Percentiles rank a stretch among this genome's conserved stretches.
Conservation (phyloP, 495 filamentous ascomycete species). For the Aspergillus avenaceus region DNA sequence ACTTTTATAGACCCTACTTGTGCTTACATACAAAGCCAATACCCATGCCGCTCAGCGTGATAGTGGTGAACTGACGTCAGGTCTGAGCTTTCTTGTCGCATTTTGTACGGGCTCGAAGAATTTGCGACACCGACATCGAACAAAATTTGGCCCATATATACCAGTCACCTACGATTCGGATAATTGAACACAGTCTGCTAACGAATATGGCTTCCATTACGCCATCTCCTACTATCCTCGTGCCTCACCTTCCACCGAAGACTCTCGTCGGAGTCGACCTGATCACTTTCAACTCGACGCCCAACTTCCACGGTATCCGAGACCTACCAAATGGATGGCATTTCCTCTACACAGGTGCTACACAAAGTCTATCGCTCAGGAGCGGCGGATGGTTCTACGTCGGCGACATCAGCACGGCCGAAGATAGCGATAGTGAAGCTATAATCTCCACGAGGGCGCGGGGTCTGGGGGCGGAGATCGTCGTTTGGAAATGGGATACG, state of each 20-base stretch:
- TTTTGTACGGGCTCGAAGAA: not conserved
- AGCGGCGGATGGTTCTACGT: conserved; percentile 62
- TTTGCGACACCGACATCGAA: no score
- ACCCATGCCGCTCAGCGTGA: not conserved
- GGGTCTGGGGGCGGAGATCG: conserved; percentile 22
- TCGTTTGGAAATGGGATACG: conserved; percentile 45
- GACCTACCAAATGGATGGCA: conserved; percentile 56
- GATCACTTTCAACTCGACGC: conserved; percentile 49
- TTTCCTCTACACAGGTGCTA: conserved; percentile 58
- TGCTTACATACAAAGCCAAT: no score
- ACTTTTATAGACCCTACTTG: no score
- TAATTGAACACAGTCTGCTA: not conserved
- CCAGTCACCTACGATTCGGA: not conserved
- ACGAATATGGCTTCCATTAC: conserved; percentile 20
- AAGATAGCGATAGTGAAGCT: conserved; percentile 5
- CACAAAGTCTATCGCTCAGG: conserved; percentile 51
- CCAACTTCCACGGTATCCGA: conserved; percentile 57
- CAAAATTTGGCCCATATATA: not conserved
- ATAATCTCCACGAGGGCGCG: conserved; percentile 8
- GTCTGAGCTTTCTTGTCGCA: not conserved
- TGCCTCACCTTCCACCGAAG: conserved; percentile 43
- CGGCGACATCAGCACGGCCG: conserved; percentile 21
- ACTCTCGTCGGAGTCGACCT: conserved; percentile 51
- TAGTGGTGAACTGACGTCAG: not conserved
- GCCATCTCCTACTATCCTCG: conserved; percentile 43